These are phyloP conservation scores for Macrolepiota albuminosa DNA, from an alignment of 768 basidiomycete genomes.

Conservation along the genomic window DNA sequence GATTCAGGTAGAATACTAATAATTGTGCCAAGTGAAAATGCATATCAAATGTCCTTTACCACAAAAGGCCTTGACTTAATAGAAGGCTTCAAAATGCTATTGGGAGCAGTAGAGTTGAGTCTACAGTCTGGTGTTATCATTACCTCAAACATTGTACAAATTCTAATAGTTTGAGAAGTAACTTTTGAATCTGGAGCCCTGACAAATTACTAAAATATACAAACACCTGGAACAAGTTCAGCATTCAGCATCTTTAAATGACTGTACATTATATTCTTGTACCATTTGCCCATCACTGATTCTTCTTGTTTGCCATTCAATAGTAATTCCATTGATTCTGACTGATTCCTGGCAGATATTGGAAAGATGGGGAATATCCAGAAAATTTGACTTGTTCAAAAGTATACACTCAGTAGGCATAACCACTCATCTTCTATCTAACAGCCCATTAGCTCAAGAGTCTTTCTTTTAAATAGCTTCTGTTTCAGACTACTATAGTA, in stretches of 20 bases:
- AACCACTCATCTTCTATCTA: not conserved
- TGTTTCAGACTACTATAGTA: slow-evolving; percentile 58
- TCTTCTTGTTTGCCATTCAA: not conserved
- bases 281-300: slow-evolving; percentile 11
- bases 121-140: slow-evolving; percentile 12
- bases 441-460: slow-evolving; percentile 1
- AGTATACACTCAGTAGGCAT: slow-evolving; percentile 58
- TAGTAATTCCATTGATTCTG: slow-evolving; percentile 64
- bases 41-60: slow-evolving; percentile 63
- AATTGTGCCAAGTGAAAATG: slow-evolving; percentile 70
- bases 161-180: slow-evolving; percentile 72
- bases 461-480: slow-evolving; percentile 35
- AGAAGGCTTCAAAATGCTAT: slow-evolving; percentile 76
- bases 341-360: slow-evolving; percentile 59
- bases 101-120: slow-evolving; percentile 58
- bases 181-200: slow-evolving; percentile 63
- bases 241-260: slow-evolving; percentile 53
- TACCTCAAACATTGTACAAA: slow-evolving; percentile 33
- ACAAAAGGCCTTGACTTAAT: slow-evolving; percentile 70
- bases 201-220: slow-evolving; percentile 61
- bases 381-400: slow-evolving; percentile 70
- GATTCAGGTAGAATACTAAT: slow-evolving; percentile 55
- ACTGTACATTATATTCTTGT: slow-evolving; percentile 40
- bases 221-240: slow-evolving; percentile 65
- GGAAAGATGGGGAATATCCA: slow-evolving; percentile 60